Evolutionary conservation across 306 rosid genomes (phyloP).

Genomic region (Potentilla sterilis): DNA sequence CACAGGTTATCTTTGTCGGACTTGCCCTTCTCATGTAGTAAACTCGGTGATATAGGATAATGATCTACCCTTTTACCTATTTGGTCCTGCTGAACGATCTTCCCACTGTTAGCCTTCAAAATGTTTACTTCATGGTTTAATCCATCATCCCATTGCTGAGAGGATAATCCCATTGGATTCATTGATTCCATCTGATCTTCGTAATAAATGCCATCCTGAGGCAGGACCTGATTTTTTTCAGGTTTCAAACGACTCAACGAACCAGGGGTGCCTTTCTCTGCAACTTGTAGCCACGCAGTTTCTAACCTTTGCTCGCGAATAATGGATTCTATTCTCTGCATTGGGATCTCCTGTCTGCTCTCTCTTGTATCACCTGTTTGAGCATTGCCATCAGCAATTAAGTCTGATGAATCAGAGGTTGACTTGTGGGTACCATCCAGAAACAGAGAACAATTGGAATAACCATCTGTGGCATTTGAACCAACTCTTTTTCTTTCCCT

Average conservation of each 20-base stretch:
- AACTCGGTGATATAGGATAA: conserved; percentile 85
- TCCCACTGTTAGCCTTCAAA: conserved; percentile 51
- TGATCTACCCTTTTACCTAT: conserved; percentile 52
- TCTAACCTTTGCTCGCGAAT: conserved; percentile 92
- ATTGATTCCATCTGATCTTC: conserved; percentile 57
- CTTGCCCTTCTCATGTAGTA: conserved; percentile 67
- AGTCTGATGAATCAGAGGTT: conserved; percentile 55
- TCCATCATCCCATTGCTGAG: conserved; percentile 74
- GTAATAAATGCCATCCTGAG: conserved; percentile 64
- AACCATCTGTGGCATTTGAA: conserved; percentile 37
- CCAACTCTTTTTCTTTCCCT: conserved; percentile 45
- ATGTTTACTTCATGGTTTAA: conserved; percentile 50
- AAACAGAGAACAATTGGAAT: conserved; percentile 51
- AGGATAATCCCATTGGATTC: conserved; percentile 55
- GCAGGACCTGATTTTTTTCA: conserved; percentile 92
- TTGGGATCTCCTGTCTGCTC: conserved; percentile 62
- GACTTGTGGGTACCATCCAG: conserved; percentile 53
- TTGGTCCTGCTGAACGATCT: conserved; percentile 61
- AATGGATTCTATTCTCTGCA: conserved; percentile 90
- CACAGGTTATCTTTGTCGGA: conserved; percentile 75
- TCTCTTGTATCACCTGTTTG: conserved; percentile 42
- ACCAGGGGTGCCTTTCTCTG: conserved; percentile 89
- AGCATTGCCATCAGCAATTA: conserved; percentile 45
- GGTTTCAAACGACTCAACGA: conserved; percentile 75
- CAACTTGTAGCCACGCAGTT: conserved; percentile 93